Evolutionary conservation across 441 rosid species (phyloP), one percentile per base, ranked within the genome.

Genomic region (Erodium texanum): DNA sequence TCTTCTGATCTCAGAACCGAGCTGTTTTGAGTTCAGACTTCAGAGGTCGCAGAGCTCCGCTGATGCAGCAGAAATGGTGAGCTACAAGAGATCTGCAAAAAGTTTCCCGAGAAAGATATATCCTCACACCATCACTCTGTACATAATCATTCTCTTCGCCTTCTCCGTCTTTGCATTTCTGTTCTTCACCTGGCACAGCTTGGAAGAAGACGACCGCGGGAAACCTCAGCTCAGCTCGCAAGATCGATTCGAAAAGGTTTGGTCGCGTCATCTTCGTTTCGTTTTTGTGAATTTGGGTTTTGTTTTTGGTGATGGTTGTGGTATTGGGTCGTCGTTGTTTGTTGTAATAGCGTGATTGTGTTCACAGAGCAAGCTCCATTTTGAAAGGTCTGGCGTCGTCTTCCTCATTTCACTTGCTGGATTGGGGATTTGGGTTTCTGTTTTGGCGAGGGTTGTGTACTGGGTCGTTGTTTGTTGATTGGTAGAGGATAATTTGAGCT

Each of bases 141-240:
- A 80, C 82, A 66, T 85, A 32, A 61, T 80, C 81, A 43, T 85
- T 65, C 77, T 88, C 64, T 79, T 86, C 58, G 80, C 83, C 54
- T 77, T 78, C 58, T 81, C 88, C 38, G 75, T 85, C 58, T 75
- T 82, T 70, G 2, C 86, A 34, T 81, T 86, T 54, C 66, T 83
- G 69, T 73, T 80, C 70, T 80, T 69, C 79, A 68, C 88, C 22
- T 70, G 74, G 68, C 73, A 74, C 80, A 66, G 80, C 20, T 75
- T 79, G 72, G 85, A 85, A 66, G 88, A 78, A 19, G 84, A 82
- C 62, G 62, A 56, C 12, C 62, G 10, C 24, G 24, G 11, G 62
- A 19, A 9, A 22, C 62, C 24, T 20, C 14, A 19, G 24, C 24
- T 19, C 24, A 22, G 4, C 2, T 24, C 23, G 62, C 62, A 19